These are phyloP conservation scores for Citrus unshiu DNA, from an alignment of 345 rosid species.

Conservation along the genomic window DNA sequence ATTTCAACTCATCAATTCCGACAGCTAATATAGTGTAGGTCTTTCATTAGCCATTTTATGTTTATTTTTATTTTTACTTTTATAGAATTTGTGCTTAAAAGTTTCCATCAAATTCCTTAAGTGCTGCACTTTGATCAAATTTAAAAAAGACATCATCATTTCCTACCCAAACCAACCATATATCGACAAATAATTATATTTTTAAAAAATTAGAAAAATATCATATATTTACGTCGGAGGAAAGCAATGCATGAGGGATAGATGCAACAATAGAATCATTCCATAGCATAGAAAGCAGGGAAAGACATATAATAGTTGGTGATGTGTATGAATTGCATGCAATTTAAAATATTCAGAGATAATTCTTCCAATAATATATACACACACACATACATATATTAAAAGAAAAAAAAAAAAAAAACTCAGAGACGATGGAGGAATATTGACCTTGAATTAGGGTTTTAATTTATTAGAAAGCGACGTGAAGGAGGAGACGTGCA, in stretches of 20 bases:
- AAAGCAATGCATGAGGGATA: constrained; percentile 89
- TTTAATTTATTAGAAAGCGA: constrained; percentile 21
- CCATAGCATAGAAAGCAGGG: constrained; percentile 32
- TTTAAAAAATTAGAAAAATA: not conserved
- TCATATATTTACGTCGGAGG: constrained; percentile 60
- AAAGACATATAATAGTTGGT: constrained; percentile 35
- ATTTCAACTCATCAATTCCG: constrained; percentile 33
- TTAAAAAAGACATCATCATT: constrained; percentile 27
- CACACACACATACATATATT: no score
- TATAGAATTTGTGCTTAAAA: constrained; percentile 15
- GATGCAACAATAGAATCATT: constrained; percentile 67
- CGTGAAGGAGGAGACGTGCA: constrained; percentile 66
- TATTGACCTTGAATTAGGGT: constrained; percentile 16
- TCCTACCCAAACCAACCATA: constrained; percentile 28
- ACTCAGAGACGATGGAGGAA: constrained; percentile 12
- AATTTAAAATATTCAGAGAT: constrained; percentile 1
- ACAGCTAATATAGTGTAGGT: constrained; percentile 11
- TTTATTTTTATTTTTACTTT: not conserved
- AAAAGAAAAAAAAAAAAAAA: no score
- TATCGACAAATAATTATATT: not conserved
- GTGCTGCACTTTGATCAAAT: constrained; percentile 53
- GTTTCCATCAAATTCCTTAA: constrained; percentile 20
- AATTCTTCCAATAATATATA: not conserved
- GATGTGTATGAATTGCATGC: constrained; percentile 30
- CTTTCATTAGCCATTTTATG: not conserved